phyloP scores from a whole-genome alignment of 768 basidiomycete species.

The Sarcomyxa edulis region DNA sequence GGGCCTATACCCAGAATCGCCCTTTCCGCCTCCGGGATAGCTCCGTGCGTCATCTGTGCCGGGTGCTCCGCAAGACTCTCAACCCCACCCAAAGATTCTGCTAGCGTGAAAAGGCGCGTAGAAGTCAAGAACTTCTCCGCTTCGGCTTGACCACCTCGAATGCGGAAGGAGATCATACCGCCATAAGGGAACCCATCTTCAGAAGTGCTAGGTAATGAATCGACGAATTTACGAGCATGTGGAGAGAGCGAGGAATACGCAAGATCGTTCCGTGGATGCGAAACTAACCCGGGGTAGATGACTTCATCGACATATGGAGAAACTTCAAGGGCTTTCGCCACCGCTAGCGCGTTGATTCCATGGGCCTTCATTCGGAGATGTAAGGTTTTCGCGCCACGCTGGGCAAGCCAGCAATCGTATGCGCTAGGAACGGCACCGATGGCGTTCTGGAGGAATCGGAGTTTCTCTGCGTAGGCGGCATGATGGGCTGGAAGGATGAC shows the following conservation, averaged over 20 bases:
- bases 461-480: conserved; percentile 38
- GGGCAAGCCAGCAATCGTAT: conserved; percentile 87
- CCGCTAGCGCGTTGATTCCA: conserved; percentile 72
- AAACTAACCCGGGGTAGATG: conserved; percentile 77
- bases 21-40: conserved; percentile 65
- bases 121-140: conserved; percentile 66
- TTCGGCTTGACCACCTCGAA: conserved; percentile 47
- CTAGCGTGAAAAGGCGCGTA: conserved; percentile 69
- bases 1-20: conserved; percentile 71
- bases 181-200: conserved; percentile 75
- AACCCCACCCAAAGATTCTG: conserved; percentile 88
- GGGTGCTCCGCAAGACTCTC: conserved; percentile 90
- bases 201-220: conserved; percentile 22
- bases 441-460: conserved; percentile 89
- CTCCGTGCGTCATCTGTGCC: conserved; percentile 83
- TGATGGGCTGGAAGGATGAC: conserved; percentile 63
- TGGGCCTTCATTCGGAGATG: conserved; percentile 84
- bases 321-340: conserved; percentile 57
- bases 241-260: conserved; percentile 61
- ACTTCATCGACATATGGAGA: conserved; percentile 69
- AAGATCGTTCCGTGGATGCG: conserved; percentile 59
- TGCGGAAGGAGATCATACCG: conserved; percentile 85
- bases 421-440: conserved; percentile 81
- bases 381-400: conserved; percentile 89
- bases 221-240: conserved; percentile 65